Percentiles rank a stretch among this genome's conserved stretches.
Evolutionary conservation across 208 protist genomes (phyloP).

Genomic region (Acanthamoeba royreba): DNA sequence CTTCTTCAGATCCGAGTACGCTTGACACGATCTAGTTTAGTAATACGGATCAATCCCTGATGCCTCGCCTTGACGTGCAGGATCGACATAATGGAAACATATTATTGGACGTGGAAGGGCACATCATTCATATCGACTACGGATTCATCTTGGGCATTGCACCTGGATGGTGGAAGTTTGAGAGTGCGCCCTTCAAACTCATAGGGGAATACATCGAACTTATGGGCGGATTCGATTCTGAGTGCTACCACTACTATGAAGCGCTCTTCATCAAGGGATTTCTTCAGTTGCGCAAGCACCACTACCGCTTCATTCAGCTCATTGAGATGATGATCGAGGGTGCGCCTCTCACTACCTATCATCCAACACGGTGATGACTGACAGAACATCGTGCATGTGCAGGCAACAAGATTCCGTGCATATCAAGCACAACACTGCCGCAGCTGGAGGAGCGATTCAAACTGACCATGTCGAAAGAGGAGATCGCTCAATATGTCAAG

Average conservation of each 20-base stretch:
- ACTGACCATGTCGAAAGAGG: not conserved
- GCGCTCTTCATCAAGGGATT: slow-evolving; percentile 4
- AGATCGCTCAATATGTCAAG: not conserved
- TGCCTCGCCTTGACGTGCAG: not conserved
- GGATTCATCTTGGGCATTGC: slow-evolving; percentile 64
- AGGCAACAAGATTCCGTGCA: not conserved
- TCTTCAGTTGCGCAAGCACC: not conserved
- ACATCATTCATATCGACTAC: slow-evolving; percentile 74
- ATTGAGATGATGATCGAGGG: slow-evolving; percentile 47
- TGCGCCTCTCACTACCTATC: not conserved
- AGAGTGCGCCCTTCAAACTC: slow-evolving; percentile 52
- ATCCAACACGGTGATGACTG: not conserved
- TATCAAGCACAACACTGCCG: not conserved
- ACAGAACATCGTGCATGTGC: no score
- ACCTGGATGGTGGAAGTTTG: slow-evolving; percentile 26
- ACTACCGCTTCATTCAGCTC: not conserved
- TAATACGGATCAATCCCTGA: no score
- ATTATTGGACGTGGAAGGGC: slow-evolving; percentile 52
- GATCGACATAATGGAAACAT: slow-evolving; percentile 66
- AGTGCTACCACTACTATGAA: not conserved
- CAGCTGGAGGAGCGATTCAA: slow-evolving; percentile 22
- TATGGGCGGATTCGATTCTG: slow-evolving; percentile 37
- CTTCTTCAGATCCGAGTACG: slow-evolving; percentile 29
- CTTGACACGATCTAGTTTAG: not conserved
- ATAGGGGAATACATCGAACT: slow-evolving; percentile 44